phyloP scores from a whole-genome alignment of 78 protist genomes.

The Dictyostelium discoideum region DNA sequence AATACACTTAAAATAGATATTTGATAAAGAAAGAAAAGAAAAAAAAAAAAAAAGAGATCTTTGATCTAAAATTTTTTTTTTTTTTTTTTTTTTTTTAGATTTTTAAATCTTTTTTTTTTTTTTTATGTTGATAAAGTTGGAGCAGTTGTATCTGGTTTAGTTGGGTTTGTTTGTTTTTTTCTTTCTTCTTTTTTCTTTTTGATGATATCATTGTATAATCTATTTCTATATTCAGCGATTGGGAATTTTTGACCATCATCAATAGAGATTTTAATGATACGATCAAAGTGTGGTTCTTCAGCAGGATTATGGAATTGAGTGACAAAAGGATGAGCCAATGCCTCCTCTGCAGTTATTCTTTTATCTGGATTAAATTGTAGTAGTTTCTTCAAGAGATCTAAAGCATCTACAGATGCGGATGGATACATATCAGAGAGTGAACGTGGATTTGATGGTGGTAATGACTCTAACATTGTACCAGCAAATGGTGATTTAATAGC shows the following conservation, averaged over 20 bases:
- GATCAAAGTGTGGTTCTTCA: slow-evolving; percentile 85
- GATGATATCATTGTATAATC: slow-evolving; percentile 84
- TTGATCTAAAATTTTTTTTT: too few species aligned
- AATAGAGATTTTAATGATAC: slow-evolving; percentile 82
- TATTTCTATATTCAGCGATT: slow-evolving; percentile 86
- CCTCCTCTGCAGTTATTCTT: slow-evolving; percentile 96
- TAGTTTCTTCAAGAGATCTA: slow-evolving; percentile 92
- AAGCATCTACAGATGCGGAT: slow-evolving; percentile 94
- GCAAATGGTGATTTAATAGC: slow-evolving; percentile 92
- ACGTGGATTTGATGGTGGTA: slow-evolving; percentile 83
- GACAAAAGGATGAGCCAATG: slow-evolving; percentile 95
- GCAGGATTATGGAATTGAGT: slow-evolving; percentile 90
- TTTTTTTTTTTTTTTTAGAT: not conserved
- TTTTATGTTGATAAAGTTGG: not conserved
- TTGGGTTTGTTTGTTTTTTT: slow-evolving; percentile 23
- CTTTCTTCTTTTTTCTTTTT: slow-evolving; percentile 84
- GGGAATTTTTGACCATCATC: slow-evolving; percentile 92
- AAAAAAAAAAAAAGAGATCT: too few species aligned
- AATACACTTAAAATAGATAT: not conserved
- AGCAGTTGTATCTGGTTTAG: slow-evolving; percentile 11
- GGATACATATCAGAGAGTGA: slow-evolving; percentile 90
- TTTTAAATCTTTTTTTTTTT: not conserved
- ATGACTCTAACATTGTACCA: slow-evolving; percentile 91
- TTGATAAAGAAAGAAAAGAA: not conserved
- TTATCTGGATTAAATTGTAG: slow-evolving; percentile 96